Evolutionary conservation across 495 filamentous ascomycete genomes (phyloP), one percentile per base, ranked within the genome.

Genomic region (Hyaloscypha hepaticicola): DNA sequence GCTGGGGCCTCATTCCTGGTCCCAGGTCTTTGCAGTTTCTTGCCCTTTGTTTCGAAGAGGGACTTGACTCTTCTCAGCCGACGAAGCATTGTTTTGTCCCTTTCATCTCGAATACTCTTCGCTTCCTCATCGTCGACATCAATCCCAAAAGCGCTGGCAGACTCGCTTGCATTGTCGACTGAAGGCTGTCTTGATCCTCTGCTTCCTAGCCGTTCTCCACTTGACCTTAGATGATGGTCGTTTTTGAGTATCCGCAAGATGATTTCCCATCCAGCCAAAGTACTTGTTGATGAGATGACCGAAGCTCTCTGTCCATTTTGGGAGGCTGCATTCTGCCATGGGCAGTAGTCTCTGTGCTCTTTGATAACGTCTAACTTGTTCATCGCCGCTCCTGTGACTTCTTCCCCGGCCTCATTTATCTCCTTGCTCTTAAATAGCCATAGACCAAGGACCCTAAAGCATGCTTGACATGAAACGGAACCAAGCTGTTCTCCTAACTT

Each of bases 401-500:
- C 75, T 60, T 81, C 78, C 7, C 79, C 77, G 51, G 74, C 77
- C 33, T 75, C 69, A 66, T 81, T 77, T 29, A 84, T 69, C 64
- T 81, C 76, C 65, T 83, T 85, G 68, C 79, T 77, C 70, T 87
- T 90, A 78, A 96, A 99, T 77, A 99, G 87, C 95, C 95, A 99
- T 7, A 99, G 82, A 0, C 96, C 95, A 0, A 98, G 80, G 7
- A 92, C 86, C 64, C 93, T 86, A 70, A 97, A 92, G 72, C 95
- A 99, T 41, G 89, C 89, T 55, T 84, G 78, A 73, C 95, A 99
- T 0, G 84, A 86, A 19, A 87, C 87, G n/a, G 87, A 81, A 28
- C 83, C 79, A 27, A 75, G 67, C 53, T 77, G 76, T 62, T 86
- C 82, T 22, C 84, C 80, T 31, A 67, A 33, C 19, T 60, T 51